These are phyloP conservation scores for Cucumis cinereus DNA, from an alignment of 306 rosid genomes.

Conservation along the genomic window DNA sequence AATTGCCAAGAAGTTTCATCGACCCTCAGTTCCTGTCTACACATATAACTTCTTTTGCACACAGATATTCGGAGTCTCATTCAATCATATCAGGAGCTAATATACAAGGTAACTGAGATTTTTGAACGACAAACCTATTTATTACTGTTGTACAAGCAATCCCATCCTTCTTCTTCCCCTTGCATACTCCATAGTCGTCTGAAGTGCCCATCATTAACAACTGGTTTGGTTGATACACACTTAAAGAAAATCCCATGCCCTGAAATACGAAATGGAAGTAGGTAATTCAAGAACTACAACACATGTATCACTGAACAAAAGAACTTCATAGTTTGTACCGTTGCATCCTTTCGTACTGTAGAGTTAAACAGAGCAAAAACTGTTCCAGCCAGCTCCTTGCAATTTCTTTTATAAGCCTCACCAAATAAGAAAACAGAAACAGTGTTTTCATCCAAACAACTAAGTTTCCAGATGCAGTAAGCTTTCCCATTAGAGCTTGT, in stretches of 20 bases:
- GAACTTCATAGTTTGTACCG: slow-evolving; percentile 24
- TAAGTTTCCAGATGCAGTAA: slow-evolving; percentile 62
- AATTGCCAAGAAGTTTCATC: background rate
- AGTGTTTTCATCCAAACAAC: slow-evolving; percentile 56
- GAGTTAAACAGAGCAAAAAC: slow-evolving; percentile 66
- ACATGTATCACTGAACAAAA: background rate
- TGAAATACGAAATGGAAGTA: slow-evolving; percentile 18
- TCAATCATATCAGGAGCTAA: background rate
- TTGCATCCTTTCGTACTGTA: slow-evolving; percentile 58
- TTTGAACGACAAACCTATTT: slow-evolving; percentile 41
- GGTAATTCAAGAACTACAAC: background rate
- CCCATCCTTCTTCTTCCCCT: slow-evolving; percentile 69
- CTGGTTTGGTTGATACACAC: slow-evolving; percentile 49
- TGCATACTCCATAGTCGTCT: slow-evolving; percentile 81
- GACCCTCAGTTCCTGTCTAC: background rate
- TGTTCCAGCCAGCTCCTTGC: slow-evolving; percentile 43
- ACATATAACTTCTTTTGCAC: background rate
- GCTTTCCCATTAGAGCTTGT: slow-evolving; percentile 62
- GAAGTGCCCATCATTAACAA: slow-evolving; percentile 77
- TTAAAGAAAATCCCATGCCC: slow-evolving; percentile 82
- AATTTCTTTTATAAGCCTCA: slow-evolving; percentile 62
- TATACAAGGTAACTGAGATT: background rate
- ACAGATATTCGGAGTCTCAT: background rate
- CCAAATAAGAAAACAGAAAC: slow-evolving; percentile 79
- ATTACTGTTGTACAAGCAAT: slow-evolving; percentile 55